Evolutionary conservation across 108 stramenopile genomes (phyloP), one percentile per base, ranked within the genome.

Genomic region (Cylindrotheca fusiformis): DNA sequence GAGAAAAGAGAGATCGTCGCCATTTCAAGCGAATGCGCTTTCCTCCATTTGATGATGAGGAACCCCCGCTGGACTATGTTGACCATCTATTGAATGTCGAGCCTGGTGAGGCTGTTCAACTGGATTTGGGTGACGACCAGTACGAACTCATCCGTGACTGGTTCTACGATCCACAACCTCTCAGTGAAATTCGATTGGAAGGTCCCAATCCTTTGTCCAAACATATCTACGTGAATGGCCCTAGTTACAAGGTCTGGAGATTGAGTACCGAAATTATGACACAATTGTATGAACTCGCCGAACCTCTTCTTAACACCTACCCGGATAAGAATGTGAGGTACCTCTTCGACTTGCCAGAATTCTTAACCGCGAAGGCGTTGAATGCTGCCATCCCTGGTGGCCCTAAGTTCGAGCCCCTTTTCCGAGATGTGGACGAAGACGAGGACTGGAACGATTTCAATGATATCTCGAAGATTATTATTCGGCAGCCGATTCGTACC

Each of bases 361-460:
- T 99, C 75, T 83, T 97, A 52, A 99, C 99, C 3, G 97, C 97
- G 52, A 99, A 99, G 79, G 96, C 97, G 5, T 79, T 99, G 20
- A 99, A 99, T 74, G 77, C 94, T 21, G 97, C 97, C 33, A 98
- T 99, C 67, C 97, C 97, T 8, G 99, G 99, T n/a, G 99, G 99
- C 21, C 97, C 99, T 24, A 97, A 95, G 79, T 99, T 99, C 67
- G 99, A 99, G 70, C 99, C 99, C 1, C 83, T 99, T 23, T 98
- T 88, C 72, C 89, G 96, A 18, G 97, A 97, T 79, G 91, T 87
- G n/a, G 91, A 90, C 29, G 94, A 96, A 49, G 97, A 98, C 55
- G 96, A 98, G 65, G 99, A 99, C 77, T 99, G 99, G 99, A 98
- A 98, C 73, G 99, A 99, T 68, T 99, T 99, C 81, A 99, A 99